Base-by-base conservation (phyloP, 148 eudicot genomes). In the Nepenthes mirabilis region DNA sequence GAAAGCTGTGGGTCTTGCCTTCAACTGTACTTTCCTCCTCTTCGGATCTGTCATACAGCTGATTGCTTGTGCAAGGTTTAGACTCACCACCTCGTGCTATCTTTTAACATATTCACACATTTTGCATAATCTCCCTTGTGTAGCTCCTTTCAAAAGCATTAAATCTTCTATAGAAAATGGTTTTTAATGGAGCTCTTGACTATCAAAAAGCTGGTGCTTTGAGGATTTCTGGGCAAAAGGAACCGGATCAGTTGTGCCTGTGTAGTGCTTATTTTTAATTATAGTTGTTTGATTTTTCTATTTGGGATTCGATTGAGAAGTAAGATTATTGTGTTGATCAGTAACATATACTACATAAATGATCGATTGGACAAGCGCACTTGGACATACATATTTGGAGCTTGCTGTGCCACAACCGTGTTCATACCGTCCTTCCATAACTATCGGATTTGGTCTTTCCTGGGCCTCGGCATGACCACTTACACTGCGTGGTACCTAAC, bases 331-430 rank as follows among this genome's bases (percentile, higher is more conserved):
- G 57, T 33, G 11, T 2, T 11, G 45, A 40, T 3, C 82, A 85
- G 91, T 59, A 85, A 85, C 56, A 85, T 85, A 65, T 85, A 85
- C 69, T 85, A 82, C 74, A 65, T 85, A 53, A 84, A 84, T 67
- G 86, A 84, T 63, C 71, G 63, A 1, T 57, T 84, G 49, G 86
- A 84, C 71, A 84, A 84, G 80, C 72, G 90, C 70, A 84, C 90
- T 43, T 84, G 90, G 90, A 84, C 90, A 10, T 84, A 84, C 75
- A 82, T 84, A 54, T 84, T 84, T 57, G 90, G 90, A 65, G 90
- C 91, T 5, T 85, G 91, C 58, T 85, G 87, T 69, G 91, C 84
- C 10, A 82, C 84, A 1, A 82, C 91, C 4, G 87, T 82, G 56
- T 82, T 79, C 65, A 71, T 82, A 60, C 86, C 90, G 0, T 82